Percentiles rank a stretch among this genome's conserved stretches.
Conservation (phyloP, 2,329 filamentous ascomycete genomes). For the Botrytis tulipae region DNA sequence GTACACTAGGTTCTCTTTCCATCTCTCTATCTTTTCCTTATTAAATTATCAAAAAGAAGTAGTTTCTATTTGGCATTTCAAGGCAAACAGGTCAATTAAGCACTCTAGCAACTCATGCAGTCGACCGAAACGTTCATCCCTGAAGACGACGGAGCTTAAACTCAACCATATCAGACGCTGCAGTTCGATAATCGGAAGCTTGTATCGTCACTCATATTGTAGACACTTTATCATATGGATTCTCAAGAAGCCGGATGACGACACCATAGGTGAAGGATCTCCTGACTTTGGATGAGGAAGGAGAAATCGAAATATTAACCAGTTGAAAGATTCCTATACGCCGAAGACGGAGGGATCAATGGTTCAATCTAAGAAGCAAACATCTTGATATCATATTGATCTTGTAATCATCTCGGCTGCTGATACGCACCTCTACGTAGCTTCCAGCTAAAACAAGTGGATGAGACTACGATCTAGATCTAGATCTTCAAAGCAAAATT, state of each 20-base stretch:
- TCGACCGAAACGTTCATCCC: not conserved
- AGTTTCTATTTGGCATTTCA: not conserved
- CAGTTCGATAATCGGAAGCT: not conserved
- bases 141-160: not conserved
- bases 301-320: not conserved
- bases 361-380: not conserved
- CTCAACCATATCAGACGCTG: not conserved
- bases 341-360: not conserved
- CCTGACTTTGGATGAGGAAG: not conserved
- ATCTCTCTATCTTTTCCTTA: not conserved
- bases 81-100: not conserved
- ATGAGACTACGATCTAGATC: not conserved
- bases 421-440: not conserved
- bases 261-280: not conserved
- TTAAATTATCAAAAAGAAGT: not conserved
- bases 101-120: not conserved
- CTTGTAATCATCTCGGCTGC: not conserved
- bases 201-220: not conserved
- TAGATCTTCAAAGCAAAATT: not conserved
- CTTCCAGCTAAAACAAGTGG: not conserved
- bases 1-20: not conserved
- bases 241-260: not conserved
- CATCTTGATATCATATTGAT: not conserved
- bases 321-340: not conserved
- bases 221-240: not conserved